A percentile compares a stretch with the other conserved stretches of the same genome.
Evolutionary conservation across 129 eudicot genomes (phyloP).

Genomic region (Tagetes erecta): DNA sequence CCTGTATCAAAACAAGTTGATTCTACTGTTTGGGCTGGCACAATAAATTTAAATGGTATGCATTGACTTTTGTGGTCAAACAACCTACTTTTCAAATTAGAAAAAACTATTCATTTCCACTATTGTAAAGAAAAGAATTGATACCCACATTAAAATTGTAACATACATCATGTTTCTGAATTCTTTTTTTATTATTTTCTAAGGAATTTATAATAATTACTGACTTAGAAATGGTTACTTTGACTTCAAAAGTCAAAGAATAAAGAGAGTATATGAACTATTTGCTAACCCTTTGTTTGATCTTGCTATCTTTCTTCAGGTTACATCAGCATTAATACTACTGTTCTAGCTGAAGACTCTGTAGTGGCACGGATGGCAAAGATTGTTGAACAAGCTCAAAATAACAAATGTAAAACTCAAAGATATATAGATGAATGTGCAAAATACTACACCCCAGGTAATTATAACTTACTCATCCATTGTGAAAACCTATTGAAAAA

Average conservation of each 20-base stretch:
- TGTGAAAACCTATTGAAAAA: neutral
- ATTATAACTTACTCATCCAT: neutral
- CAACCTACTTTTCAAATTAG: neutral
- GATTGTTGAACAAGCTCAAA: constrained; percentile 95
- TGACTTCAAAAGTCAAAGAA: constrained; percentile 12
- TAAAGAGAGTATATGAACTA: neutral
- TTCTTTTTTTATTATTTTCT: neutral
- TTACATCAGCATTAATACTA: constrained; percentile 65
- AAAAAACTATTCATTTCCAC: neutral
- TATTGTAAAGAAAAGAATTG: neutral
- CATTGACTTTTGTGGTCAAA: constrained; percentile 22
- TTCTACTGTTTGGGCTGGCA: constrained; percentile 90
- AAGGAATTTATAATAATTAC: neutral
- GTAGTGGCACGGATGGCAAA: constrained; percentile 91
- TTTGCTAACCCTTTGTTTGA: constrained; percentile 6
- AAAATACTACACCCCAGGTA: constrained; percentile 86
- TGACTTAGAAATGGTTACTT: constrained; percentile 10
- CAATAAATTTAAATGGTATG: constrained; percentile 82
- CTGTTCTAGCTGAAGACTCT: constrained; percentile 71
- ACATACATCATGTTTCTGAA: neutral
- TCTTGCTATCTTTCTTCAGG: constrained; percentile 41
- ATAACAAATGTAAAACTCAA: constrained; percentile 68
- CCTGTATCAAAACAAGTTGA: constrained; percentile 73
- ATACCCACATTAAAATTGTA: neutral
- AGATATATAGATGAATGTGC: constrained; percentile 75